Evolutionary conservation across 2,329 filamentous ascomycete genomes (phyloP), one percentile per base, ranked within the genome.

Genomic region (Gnomoniopsis sp.): DNA sequence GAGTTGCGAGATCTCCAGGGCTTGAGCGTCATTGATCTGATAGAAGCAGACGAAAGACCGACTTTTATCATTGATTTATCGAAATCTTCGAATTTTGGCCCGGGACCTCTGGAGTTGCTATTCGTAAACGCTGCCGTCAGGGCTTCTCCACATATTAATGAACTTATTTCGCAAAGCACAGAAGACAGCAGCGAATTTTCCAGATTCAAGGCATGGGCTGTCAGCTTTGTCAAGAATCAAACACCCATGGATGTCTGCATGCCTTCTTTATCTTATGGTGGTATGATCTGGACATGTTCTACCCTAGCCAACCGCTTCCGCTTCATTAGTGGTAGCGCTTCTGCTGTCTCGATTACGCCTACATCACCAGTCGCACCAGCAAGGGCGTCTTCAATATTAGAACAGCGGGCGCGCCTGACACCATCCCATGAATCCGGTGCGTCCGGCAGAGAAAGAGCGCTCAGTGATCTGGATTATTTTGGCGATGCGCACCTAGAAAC

Each of bases 11-110:
- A 85, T 53, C 76, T 93, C 4, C 83, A 83, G 46, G 81, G 82
- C 26, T 78, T 92, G 53, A 87, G 88, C 23, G 80, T 91, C 11
- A 73, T 88, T 21, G 90, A 93, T 70, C 75, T 93, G 43, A 72
- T 95, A 44, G 89, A 93, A 67, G 83, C 89, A 64, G 90, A 95
- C 69, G 84, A 88, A 52, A 79, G 90, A 49, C 90, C 89, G 2
- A 90, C 88, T 0, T 91, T 93, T 66, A 81, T 93, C 46, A 77
- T 93, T 36, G 89, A 93, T 66, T 73, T 90, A 53, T 76, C 77
- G 8, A 84, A 88, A 65, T 71, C 77, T 1, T 70, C 74, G n/a
- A 87, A 86, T 64, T 79, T 77, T 49, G 75, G 73, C 22, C 75
- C 79, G 1, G 79, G 80, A 0, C 77, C 77, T 1, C 71, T 93